Conservation (phyloP, 208 protist species). For the Porcisia deanei region DNA sequence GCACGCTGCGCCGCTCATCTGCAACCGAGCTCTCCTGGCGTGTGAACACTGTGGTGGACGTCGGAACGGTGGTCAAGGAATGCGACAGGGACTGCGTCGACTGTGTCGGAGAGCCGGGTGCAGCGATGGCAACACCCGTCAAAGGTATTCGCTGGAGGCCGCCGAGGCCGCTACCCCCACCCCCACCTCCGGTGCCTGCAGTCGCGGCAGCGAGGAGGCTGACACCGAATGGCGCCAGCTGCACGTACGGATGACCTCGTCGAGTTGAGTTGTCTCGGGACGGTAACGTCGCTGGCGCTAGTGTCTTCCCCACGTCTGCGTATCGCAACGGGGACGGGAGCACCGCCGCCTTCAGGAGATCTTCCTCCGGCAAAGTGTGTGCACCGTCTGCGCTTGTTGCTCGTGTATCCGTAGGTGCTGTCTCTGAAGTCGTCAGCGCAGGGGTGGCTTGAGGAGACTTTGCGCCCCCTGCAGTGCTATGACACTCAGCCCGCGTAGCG, state of each 20-base stretch:
- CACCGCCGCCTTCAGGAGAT: slow-evolving; percentile 6
- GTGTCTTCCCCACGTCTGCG: neutral
- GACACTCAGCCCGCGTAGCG: neutral
- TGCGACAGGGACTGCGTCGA: neutral
- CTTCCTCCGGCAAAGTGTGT: neutral
- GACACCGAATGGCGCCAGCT: slow-evolving; percentile 59
- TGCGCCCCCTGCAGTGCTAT: neutral
- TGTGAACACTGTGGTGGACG: neutral
- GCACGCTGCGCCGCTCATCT: neutral
- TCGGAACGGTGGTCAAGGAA: neutral
- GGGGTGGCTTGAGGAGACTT: neutral
- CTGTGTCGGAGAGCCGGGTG: neutral
- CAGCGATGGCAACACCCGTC: neutral
- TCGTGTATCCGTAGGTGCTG: neutral
- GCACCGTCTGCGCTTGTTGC: neutral
- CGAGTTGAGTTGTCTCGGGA: neutral
- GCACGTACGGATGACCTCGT: slow-evolving; percentile 17
- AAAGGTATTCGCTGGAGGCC: slow-evolving; percentile 48
- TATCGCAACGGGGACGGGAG: neutral
- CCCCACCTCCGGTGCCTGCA: slow-evolving; percentile 7
- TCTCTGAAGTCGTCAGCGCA: neutral
- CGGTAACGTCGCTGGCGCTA: neutral
- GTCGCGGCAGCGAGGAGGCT: slow-evolving; percentile 65
- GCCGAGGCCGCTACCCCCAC: slow-evolving; percentile 7
- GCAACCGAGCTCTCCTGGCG: neutral